Percentiles rank a stretch among this genome's conserved stretches.
Evolutionary conservation across 169 alveolate species (phyloP).

Genomic region (Cryptosporidium sp.): DNA sequence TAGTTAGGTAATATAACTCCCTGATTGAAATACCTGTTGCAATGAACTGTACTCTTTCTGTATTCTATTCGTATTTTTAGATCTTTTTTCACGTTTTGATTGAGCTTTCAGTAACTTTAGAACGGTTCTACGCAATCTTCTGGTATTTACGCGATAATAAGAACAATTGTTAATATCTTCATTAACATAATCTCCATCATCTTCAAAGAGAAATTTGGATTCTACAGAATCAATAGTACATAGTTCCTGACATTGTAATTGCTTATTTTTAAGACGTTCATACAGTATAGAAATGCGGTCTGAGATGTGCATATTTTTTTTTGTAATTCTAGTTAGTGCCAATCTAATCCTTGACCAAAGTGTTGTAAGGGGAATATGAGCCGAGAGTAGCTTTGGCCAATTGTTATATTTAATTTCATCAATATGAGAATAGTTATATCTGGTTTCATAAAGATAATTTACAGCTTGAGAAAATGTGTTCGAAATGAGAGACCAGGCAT

Average conservation of each 20-base stretch:
- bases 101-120: slow-evolving; percentile 8
- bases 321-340: slow-evolving; percentile 38
- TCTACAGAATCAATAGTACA: background rate
- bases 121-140: slow-evolving; percentile 31
- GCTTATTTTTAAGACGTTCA: slow-evolving; percentile 26
- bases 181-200: background rate
- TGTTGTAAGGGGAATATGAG: slow-evolving; percentile 55
- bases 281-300: slow-evolving; percentile 43
- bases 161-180: background rate
- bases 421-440: slow-evolving; percentile 27
- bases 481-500: background rate
- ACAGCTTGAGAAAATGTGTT: slow-evolving; percentile 46
- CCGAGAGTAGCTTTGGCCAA: slow-evolving; percentile 47
- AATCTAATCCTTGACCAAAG: slow-evolving; percentile 71
- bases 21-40: slow-evolving; percentile 32
- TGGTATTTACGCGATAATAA: slow-evolving; percentile 22
- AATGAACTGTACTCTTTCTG: slow-evolving; percentile 35
- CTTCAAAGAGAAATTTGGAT: background rate
- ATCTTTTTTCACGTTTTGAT: background rate
- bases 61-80: background rate
- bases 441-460: slow-evolving; percentile 58
- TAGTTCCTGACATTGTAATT: background rate
- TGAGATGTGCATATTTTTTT: slow-evolving; percentile 25
- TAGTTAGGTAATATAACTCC: background rate
- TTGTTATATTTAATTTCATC: slow-evolving; percentile 64